These are phyloP conservation scores for Clarireedia homoeocarpa DNA, from an alignment of 2,329 filamentous ascomycete genomes.

Conservation along the genomic window DNA sequence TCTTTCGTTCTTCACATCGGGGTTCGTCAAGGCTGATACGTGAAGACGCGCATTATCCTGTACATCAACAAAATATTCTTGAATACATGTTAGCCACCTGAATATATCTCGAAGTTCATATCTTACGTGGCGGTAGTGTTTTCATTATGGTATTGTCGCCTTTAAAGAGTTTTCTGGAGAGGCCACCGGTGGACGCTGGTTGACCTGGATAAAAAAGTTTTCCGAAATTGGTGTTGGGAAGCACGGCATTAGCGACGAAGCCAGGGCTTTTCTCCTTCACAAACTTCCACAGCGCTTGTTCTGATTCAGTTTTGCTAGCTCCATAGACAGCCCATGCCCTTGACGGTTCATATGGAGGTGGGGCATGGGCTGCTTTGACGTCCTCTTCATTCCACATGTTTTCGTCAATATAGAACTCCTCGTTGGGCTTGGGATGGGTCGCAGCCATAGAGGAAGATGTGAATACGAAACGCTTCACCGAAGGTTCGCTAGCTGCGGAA, in stretches of 20 bases:
- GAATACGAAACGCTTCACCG: slow-evolving; percentile 34
- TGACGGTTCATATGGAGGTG: slow-evolving; percentile 27
- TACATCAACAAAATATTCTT: slow-evolving; percentile 30
- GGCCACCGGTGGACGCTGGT: slow-evolving; percentile 17
- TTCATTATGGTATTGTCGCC: slow-evolving; percentile 9
- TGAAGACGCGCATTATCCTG: slow-evolving; percentile 27
- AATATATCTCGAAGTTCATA: neutral
- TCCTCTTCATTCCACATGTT: slow-evolving; percentile 32
- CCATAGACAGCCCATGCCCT: slow-evolving; percentile 27
- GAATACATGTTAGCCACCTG: neutral
- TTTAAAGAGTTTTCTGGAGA: slow-evolving; percentile 19
- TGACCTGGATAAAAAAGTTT: slow-evolving; percentile 11
- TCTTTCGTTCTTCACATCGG: slow-evolving; percentile 23
- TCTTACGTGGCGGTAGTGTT: neutral
- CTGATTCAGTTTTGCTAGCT: slow-evolving; percentile 34
- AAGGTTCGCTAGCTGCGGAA: slow-evolving; percentile 28
- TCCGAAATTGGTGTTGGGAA: slow-evolving; percentile 17
- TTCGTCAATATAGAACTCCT: slow-evolving; percentile 17
- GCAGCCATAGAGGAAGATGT: slow-evolving; percentile 29
- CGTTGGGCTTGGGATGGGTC: slow-evolving; percentile 17
- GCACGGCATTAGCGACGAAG: slow-evolving; percentile 25
- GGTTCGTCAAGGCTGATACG: slow-evolving; percentile 25
- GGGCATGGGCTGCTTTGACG: slow-evolving; percentile 31
- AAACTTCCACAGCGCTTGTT: slow-evolving; percentile 35
- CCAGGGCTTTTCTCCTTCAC: slow-evolving; percentile 27